Evolutionary conservation across 2,329 filamentous ascomycete species (phyloP).

Genomic region (Pyrenophora teres): DNA sequence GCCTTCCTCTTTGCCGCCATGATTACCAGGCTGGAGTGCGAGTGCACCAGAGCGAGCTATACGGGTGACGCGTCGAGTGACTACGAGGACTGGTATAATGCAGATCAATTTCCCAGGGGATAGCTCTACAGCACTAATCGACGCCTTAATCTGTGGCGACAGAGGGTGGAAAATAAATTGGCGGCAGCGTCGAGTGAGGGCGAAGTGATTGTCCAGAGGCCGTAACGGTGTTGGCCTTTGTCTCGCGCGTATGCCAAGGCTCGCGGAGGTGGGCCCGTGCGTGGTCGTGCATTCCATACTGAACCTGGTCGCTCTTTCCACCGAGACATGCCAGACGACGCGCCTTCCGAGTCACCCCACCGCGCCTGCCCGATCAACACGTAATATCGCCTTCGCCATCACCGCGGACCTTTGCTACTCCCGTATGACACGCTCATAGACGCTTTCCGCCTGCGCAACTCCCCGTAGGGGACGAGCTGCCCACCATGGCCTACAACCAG

Average conservation of each 20-base stretch:
- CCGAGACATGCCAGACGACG: slow-evolving; percentile 24
- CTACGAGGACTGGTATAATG: slow-evolving; percentile 3
- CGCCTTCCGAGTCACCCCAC: slow-evolving; percentile 15
- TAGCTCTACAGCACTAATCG: no score
- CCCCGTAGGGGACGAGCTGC: slow-evolving; percentile 33
- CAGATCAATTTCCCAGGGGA: neutral
- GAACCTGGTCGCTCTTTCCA: slow-evolving; percentile 20
- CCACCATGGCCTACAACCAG: slow-evolving; percentile 42
- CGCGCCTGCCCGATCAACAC: slow-evolving; percentile 15
- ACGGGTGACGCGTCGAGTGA: neutral
- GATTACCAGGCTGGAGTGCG: neutral
- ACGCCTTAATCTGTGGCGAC: neutral
- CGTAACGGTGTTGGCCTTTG: slow-evolving; percentile 28
- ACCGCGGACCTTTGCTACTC: slow-evolving; percentile 2
- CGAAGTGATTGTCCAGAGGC: neutral
- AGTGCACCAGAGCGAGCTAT: no score
- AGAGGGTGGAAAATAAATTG: neutral
- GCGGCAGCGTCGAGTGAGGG: neutral
- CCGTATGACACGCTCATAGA: slow-evolving; percentile 35
- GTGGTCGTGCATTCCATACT: slow-evolving; percentile 13
- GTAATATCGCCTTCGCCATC: slow-evolving; percentile 10
- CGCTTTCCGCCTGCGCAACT: slow-evolving; percentile 26
- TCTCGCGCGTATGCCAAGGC: slow-evolving; percentile 35
- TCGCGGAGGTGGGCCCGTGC: slow-evolving; percentile 20
- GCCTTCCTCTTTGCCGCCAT: slow-evolving; percentile 97